Evolutionary conservation across 176 grass and related monocot genomes (phyloP), one percentile per base, ranked within the genome.

Genomic region (Ensete ventricosum): DNA sequence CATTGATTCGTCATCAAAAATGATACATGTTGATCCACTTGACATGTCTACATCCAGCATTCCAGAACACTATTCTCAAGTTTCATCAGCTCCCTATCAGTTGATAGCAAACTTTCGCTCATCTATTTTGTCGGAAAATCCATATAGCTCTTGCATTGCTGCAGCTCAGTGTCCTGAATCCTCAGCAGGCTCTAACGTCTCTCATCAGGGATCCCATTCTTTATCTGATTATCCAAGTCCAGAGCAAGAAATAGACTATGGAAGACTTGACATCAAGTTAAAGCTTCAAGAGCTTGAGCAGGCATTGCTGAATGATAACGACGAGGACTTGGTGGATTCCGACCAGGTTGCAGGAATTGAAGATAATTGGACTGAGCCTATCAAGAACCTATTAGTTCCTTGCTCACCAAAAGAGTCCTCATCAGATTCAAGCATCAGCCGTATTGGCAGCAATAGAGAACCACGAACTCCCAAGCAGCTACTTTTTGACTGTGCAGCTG

Each of bases 251-350:
- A 87, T 85, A 66, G 88, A 91, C 17, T 89, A 89, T 58, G 84
- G 82, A 71, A 88, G 91, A 67, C 82, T 91, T 17, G 95, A 94
- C n/a, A 81, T 99, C 64, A 86, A 86, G 60, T 20, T 99, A 53
- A 99, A 99, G 73, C 81, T 99, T 82, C 91, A 85, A 68, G 95
- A 94, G 76, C 84, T 99, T 54, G 88, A 99, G 67, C 88, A 91
- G 81, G 95, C 88, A 69, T 87, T 99, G 64, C 65, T 91, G 70
- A 84, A 85, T 19, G 95, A 94, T 26, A 70, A 72, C 82, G 88
- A 94, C 79, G 80, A 82, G 16, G 84, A 88, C 53, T 78, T 96
- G 62, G 82, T 87, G 7, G 90, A 91, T 53, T 73, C 89, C 62
- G 89, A 83, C n/a, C 78, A 91, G 73, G 78, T 76, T 4, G 76